phyloP scores from a whole-genome alignment of 306 rosid genomes.

The Ormosia semicastrata region DNA sequence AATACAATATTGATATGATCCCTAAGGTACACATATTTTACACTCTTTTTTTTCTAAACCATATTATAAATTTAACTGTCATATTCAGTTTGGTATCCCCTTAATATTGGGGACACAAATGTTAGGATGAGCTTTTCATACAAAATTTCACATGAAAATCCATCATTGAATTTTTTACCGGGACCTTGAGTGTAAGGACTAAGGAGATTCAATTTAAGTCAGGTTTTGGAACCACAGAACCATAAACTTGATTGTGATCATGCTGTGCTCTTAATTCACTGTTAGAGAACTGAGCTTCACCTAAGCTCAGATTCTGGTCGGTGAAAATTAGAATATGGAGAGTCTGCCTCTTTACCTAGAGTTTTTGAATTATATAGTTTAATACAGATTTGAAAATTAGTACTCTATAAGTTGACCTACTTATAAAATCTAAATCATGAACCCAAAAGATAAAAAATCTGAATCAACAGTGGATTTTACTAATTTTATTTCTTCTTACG shows the following conservation, averaged over 20 bases:
- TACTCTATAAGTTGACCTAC: neutral
- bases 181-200: too few relatives aligned
- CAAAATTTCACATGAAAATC: too few relatives aligned
- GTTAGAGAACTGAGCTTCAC: neutral
- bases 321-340: neutral
- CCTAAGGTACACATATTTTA: slow-evolving; percentile 42
- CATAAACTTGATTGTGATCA: neutral
- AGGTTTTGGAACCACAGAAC: neutral
- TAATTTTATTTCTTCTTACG: neutral
- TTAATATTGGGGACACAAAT: too few relatives aligned
- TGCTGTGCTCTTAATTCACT: neutral
- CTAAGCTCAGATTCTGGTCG: neutral
- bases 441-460: neutral
- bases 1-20: slow-evolving; percentile 67
- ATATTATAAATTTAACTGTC: neutral
- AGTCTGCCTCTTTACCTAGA: neutral
- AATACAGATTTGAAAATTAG: neutral
- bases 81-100: too few relatives aligned
- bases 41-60: neutral
- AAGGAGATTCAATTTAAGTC: neutral
- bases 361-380: neutral
- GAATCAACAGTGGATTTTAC: neutral
- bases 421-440: neutral
- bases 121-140: too few relatives aligned
- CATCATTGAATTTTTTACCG: too few relatives aligned